Evolutionary conservation across 352 stramenopile genomes (phyloP).

Genomic region (Phytophthora capsici): DNA sequence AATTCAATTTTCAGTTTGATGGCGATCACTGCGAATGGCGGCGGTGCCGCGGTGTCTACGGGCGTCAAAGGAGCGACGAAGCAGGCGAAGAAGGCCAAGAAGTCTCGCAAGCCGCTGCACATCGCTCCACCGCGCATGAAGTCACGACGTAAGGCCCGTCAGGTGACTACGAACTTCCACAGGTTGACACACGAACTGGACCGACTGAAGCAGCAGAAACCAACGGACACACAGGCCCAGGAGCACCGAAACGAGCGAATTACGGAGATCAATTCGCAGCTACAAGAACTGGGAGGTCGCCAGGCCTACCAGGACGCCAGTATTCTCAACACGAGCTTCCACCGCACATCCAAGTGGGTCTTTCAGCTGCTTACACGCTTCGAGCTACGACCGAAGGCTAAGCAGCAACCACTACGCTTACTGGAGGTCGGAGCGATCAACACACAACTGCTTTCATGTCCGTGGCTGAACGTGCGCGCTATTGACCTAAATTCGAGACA

Average conservation of each 20-base stretch:
- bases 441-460: conserved; percentile 95
- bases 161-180: conserved; percentile 83
- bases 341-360: conserved; percentile 97
- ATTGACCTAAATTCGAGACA: conserved; percentile 96
- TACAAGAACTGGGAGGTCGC: conserved; percentile 89
- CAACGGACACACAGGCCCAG: conserved; percentile 29
- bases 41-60: conserved; percentile 5
- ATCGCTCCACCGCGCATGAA: conserved; percentile 69
- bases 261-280: conserved; percentile 63
- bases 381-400: conserved; percentile 70
- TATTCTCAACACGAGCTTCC: conserved; percentile 94
- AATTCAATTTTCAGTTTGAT: conserved; percentile 9
- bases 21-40: conserved; percentile 31
- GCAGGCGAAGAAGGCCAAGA: conserved; percentile 57
- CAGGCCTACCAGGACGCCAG: conserved; percentile 95
- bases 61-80: conserved; percentile 11
- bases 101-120: conserved; percentile 60
- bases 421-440: conserved; percentile 96
- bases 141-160: conserved; percentile 70
- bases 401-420: conserved; percentile 59
- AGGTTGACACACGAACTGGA: conserved; percentile 78
- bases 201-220: conserved; percentile 52
- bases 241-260: conserved; percentile 37
- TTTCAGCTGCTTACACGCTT: conserved; percentile 89
- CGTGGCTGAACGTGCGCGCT: conserved; percentile 91